phyloP scores from a whole-genome alignment of 805 yeast species.

The Wickerhamiella nectarea region DNA sequence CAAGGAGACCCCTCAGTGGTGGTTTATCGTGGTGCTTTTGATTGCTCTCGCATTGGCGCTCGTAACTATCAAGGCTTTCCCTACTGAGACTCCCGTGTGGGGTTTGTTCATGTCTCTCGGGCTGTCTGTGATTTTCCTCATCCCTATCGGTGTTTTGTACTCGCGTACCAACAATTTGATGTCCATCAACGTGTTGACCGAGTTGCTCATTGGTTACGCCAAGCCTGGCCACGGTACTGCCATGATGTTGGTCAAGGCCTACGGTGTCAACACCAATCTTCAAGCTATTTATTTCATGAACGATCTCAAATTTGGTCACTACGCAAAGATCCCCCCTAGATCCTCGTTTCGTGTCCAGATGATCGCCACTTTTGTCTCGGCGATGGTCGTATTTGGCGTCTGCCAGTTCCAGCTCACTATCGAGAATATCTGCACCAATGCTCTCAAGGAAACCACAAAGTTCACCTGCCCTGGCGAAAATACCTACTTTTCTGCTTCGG shows the following conservation, averaged over 20 bases:
- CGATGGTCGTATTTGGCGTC: slow-evolving; percentile 30
- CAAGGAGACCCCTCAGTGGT: slow-evolving; percentile 14
- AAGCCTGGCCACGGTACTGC: slow-evolving; percentile 53
- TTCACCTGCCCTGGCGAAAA: slow-evolving; percentile 32
- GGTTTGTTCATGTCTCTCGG: slow-evolving; percentile 43
- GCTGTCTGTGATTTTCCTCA: slow-evolving; percentile 41
- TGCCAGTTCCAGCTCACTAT: slow-evolving; percentile 32
- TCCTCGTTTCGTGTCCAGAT: slow-evolving; percentile 29
- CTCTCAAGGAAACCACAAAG: slow-evolving; percentile 24
- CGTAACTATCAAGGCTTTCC: slow-evolving; percentile 6
- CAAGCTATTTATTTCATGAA: slow-evolving; percentile 43
- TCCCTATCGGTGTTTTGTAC: slow-evolving; percentile 48
- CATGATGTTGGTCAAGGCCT: slow-evolving; percentile 45
- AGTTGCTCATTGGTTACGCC: slow-evolving; percentile 51
- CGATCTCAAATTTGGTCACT: slow-evolving; percentile 40
- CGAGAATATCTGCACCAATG: slow-evolving; percentile 33
- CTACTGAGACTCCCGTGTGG: slow-evolving; percentile 9
- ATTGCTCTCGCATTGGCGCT: slow-evolving; percentile 34
- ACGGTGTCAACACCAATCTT: slow-evolving; percentile 33
- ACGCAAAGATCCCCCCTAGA: slow-evolving; percentile 31
- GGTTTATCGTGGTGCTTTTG: slow-evolving; percentile 38
- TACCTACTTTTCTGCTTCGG: slow-evolving; percentile 36
- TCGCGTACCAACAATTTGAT: slow-evolving; percentile 46
- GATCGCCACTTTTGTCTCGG: slow-evolving; percentile 30
- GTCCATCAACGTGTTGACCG: slow-evolving; percentile 48